phyloP scores from a whole-genome alignment of 1,284 basidiomycete species.

The Hortiboletus rubellus region DNA sequence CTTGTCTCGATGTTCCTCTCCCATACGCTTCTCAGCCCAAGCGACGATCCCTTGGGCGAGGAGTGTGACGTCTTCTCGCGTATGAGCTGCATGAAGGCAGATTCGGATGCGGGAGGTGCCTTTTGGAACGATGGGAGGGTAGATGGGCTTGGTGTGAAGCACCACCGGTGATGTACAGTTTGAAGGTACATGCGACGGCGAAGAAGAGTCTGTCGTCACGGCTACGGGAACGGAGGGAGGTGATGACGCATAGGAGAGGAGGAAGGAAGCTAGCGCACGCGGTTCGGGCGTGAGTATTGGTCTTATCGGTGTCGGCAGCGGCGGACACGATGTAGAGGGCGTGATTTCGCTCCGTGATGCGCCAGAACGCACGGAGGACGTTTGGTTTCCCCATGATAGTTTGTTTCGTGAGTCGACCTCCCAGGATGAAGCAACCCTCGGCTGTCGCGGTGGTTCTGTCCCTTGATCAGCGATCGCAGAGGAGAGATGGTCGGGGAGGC shows the following conservation, averaged over 20 bases:
- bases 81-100: slow-evolving; percentile 80
- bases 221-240: not conserved
- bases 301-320: slow-evolving; percentile 68
- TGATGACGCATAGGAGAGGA: slow-evolving; percentile 41
- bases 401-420: slow-evolving; percentile 3
- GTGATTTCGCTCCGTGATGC: not conserved
- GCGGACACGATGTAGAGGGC: not conserved
- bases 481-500: slow-evolving; percentile 26
- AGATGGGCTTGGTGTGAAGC: slow-evolving; percentile 76
- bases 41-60: slow-evolving; percentile 50
- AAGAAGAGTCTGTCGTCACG: not conserved
- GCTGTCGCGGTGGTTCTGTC: not conserved
- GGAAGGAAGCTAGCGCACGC: slow-evolving; percentile 65
- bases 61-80: slow-evolving; percentile 58
- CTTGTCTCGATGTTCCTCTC: slow-evolving; percentile 9
- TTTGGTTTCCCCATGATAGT: not conserved
- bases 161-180: not conserved
- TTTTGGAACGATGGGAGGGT: slow-evolving; percentile 82
- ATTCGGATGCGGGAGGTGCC: slow-evolving; percentile 82
- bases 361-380: not conserved
- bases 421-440: slow-evolving; percentile 38
- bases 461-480: not conserved
- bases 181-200: not conserved
- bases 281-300: slow-evolving; percentile 80
- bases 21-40: slow-evolving; percentile 46